Percentiles rank a stretch among this genome's conserved stretches.
These are phyloP conservation scores for thale cress (Arabidopsis thaliana) DNA, from an alignment of 345 rosid species.

Conservation along the genomic window TAIR10.1 NC_003076.8:3467001-3467500, in stretches of 20 bases:
- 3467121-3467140: background rate
- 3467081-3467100: background rate
- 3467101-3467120: background rate
- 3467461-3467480: background rate
- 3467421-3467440: too few relatives aligned
- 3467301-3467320: conserved; percentile 35
- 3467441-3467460: background rate
- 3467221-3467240: conserved; percentile 23
- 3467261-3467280: conserved; percentile 32
- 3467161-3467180: conserved; percentile 1
- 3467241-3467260: conserved; percentile 27
- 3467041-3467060: conserved; percentile 1
- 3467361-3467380: conserved; percentile 10
- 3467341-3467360: conserved; percentile 22
- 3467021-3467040: conserved; percentile 1
- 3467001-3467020: background rate
- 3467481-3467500: conserved; percentile 30
- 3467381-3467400: background rate
- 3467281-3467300: conserved; percentile 37
- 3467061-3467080: background rate
- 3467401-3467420: background rate
- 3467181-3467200: background rate
- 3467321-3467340: conserved; percentile 14
- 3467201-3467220: conserved; percentile 11
- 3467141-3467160: background rate